Evolutionary conservation across 495 filamentous ascomycete genomes (phyloP), one percentile per base, ranked within the genome.

Genomic region (Gamarada debralockiae): DNA sequence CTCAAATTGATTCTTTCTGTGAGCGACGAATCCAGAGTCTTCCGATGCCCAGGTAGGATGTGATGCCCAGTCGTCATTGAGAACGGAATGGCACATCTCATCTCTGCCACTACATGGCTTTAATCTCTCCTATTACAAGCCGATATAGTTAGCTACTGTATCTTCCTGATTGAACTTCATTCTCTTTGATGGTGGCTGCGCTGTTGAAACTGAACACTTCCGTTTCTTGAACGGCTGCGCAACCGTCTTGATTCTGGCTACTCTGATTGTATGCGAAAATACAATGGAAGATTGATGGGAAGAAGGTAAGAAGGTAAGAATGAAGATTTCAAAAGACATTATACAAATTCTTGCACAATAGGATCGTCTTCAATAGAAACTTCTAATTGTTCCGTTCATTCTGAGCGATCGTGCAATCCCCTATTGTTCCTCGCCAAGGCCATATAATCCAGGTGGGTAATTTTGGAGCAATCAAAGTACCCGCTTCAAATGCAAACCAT

Each of bases 11-110:
- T 97, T 99, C 79, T 99, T 99, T 37, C 92, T 79, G 71, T 99
- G 95, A 2, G 93, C 95, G 51, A 99, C 90, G 59, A 99, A 99
- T 2, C 95, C 95, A 25, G 90, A 95, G 63, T 99, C 95, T 68
- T 99, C 95, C 1, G 92, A 97, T 1, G 92, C 95, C 95, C 95
- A 99, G 3, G 95, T 99, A 1, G 95, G 95, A 70, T 97, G 93
- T 41, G 92, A 97, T 1, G 92, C 93, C 95, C 95, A 99, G 55
- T 95, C 88, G 61, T 99, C 93, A 52, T 99, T 99, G 39, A 99
- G 77, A 0, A 97, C 93, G 39, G 81, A 77, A 50, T 85, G 79
- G 66, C 95, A 99, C 57, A 97, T 83, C 66, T 93, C 88, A 65
- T 99, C 95, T 33, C 95, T 86, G 15, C 95, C 95, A 61, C 86